Conservation (phyloP, 768 basidiomycete genomes). For the Pulveroboletus ravenelii region DNA sequence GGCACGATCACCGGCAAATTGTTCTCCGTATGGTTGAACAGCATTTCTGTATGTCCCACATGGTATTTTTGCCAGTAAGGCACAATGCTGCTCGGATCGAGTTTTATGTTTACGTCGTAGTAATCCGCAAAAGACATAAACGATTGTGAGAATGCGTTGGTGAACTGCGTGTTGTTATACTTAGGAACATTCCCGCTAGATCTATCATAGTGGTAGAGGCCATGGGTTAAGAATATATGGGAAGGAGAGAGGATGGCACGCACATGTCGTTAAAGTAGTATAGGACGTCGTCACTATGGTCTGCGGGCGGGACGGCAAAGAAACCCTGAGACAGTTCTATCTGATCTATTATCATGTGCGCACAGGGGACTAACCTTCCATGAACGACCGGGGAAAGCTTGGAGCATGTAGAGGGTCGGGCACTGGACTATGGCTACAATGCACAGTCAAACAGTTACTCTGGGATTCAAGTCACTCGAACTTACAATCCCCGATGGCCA, state of each 20-base stretch:
- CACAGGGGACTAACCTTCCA: constrained; percentile 31
- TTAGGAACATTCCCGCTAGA: constrained; percentile 2
- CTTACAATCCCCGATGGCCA: constrained; percentile 40
- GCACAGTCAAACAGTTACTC: too few species aligned
- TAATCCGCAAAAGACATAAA: constrained; percentile 24
- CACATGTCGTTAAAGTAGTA: constrained; percentile 31
- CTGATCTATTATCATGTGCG: not conserved
- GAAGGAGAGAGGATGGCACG: not conserved
- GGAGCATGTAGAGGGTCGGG: constrained; percentile 31
- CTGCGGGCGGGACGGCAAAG: constrained; percentile 31
- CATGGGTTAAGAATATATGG: not conserved
- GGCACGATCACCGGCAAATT: constrained; percentile 1
- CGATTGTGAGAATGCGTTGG: constrained; percentile 23
- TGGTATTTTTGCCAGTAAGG: constrained; percentile 9
- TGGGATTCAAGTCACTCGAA: not conserved
- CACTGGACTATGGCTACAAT: constrained; percentile 34
- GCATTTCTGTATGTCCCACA: constrained; percentile 10
- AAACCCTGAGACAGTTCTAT: constrained; percentile 18
- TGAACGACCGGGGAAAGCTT: constrained; percentile 26
- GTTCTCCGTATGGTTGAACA: constrained; percentile 13
- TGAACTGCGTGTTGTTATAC: constrained; percentile 28
- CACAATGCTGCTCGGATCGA: constrained; percentile 14
- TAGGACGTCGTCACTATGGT: too few species aligned
- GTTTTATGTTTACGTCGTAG: constrained; percentile 21
- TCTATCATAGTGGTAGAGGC: not conserved